Base-by-base conservation (phyloP, 1,139 yeast genomes). In the Yamadazyma songkhlaensis region DNA sequence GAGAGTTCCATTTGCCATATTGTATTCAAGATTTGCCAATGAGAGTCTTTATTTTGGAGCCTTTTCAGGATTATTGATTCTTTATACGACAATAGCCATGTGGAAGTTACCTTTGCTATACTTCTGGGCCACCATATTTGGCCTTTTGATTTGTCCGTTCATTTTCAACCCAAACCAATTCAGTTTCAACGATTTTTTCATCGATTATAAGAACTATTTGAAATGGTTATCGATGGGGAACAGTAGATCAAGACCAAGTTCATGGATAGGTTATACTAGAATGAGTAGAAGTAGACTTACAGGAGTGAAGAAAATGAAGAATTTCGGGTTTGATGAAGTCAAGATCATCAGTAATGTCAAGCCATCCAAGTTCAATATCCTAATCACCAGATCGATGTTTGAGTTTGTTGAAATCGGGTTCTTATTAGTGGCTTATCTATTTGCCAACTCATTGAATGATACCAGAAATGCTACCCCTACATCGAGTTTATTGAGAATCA, bases 131-230 rank as follows among this genome's bases (percentile, higher is more conserved):
- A 73, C 77, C 0, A 59, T 71, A 3, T 33, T 61, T 28, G 76
- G 76, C 0, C 57, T 74, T 27, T 50, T 72, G 25, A 50, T 73
- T 13, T 67, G 79, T 25, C 81, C 81, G 0, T 74, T 71, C 46
- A 48, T 74, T 26, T 75, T 62, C 55, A 75, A 75, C 45, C 81
- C 81, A 0, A 69, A 73, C 43, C 80, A 75, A 43, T 74, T 72
- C 41, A 60, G 67, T 4, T 64, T 69, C 60, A 57, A 57, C n/a
- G 79, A 73, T 31, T 74, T 72, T 47, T 73, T 74, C 44, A 43
- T 72, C 25, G 81, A 75, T 48, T 75, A 75, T 46, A 54, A 57
- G 35, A 59, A 57, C 24, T 71, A 60, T 42, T 40, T 71, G 32
- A 55, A 48, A 26, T 75, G 81, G 81, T 50, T 74, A 36, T 59